These are phyloP conservation scores for Chrysosporium queenslandicum DNA, from an alignment of 2,329 filamentous ascomycete species.

Conservation along the genomic window DNA sequence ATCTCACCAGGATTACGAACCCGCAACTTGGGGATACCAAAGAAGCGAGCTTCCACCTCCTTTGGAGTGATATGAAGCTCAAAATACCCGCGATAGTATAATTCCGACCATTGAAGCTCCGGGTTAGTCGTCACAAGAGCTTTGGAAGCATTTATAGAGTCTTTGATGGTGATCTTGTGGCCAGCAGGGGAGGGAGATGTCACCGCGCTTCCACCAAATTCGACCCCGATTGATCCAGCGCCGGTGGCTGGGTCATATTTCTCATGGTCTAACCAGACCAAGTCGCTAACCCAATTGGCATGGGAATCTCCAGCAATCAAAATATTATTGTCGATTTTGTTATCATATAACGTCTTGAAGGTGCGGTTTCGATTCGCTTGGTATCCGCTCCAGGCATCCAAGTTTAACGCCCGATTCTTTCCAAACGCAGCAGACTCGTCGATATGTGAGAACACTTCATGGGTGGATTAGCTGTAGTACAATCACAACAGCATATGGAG, in stretches of 20 bases:
- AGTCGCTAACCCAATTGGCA: slow-evolving; percentile 53
- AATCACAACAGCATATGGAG: background rate
- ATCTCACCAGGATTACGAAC: slow-evolving; percentile 11
- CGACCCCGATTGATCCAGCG: slow-evolving; percentile 49
- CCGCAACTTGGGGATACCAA: slow-evolving; percentile 29
- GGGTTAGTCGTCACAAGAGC: slow-evolving; percentile 44
- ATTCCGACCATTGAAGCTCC: slow-evolving; percentile 62
- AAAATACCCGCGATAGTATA: slow-evolving; percentile 66
- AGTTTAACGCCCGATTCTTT: slow-evolving; percentile 39
- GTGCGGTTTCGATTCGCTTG: slow-evolving; percentile 62
- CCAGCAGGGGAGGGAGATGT: slow-evolving; percentile 51
- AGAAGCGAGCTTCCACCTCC: slow-evolving; percentile 52
- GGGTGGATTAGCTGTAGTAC: background rate
- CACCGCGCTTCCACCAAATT: slow-evolving; percentile 59
- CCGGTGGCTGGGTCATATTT: slow-evolving; percentile 47
- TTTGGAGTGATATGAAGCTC: slow-evolving; percentile 49
- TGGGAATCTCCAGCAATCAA: slow-evolving; percentile 63
- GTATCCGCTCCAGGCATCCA: slow-evolving; percentile 59
- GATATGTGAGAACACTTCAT: slow-evolving; percentile 21
- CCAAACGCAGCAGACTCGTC: slow-evolving; percentile 22
- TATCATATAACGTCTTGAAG: slow-evolving; percentile 53
- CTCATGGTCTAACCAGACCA: slow-evolving; percentile 48
- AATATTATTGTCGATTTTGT: slow-evolving; percentile 62
- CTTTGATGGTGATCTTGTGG: slow-evolving; percentile 46
- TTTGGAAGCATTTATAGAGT: slow-evolving; percentile 41